Conservation (phyloP, 2,329 filamentous ascomycete genomes). For the Penicillium concentricum region DNA sequence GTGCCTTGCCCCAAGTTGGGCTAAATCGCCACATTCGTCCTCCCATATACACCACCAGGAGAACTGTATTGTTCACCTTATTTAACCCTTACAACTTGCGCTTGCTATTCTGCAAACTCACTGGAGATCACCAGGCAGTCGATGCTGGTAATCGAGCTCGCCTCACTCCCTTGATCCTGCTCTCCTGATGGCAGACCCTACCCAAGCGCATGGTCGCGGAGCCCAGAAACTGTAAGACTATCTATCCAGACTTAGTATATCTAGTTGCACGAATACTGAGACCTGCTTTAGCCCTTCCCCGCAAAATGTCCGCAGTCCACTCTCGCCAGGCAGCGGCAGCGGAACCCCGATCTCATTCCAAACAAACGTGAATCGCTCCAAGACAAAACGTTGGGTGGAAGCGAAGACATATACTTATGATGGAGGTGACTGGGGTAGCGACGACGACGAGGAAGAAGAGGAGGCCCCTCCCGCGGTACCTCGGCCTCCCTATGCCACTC, state of each 20-base stretch:
- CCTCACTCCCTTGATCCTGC: conserved; percentile 2
- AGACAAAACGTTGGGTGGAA: conserved; percentile 94
- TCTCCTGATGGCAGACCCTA: conserved; percentile 28
- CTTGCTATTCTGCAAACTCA: neutral
- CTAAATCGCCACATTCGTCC: conserved; percentile 17
- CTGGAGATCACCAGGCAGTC: conserved; percentile 8
- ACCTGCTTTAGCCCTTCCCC: conserved; percentile 15
- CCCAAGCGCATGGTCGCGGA: conserved; percentile 25
- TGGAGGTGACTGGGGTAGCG: conserved; percentile 86
- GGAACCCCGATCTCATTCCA: conserved; percentile 63
- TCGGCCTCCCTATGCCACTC: conserved; percentile 26
- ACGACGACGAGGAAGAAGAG: conserved; percentile 63
- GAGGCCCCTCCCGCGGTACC: conserved; percentile 47
- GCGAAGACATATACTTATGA: conserved; percentile 85
- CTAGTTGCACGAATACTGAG: conserved; percentile 14
- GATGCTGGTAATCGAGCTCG: conserved; percentile 14
- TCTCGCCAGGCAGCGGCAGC: conserved; percentile 27
- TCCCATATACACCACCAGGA: conserved; percentile 1
- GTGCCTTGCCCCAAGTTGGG: conserved; percentile 14
- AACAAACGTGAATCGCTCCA: conserved; percentile 81
- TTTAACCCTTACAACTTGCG: neutral
- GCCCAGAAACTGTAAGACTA: conserved; percentile 26
- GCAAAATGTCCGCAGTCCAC: conserved; percentile 27
- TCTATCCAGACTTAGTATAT: neutral
- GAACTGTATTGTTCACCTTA: neutral